These are phyloP conservation scores for Globisporangium solare DNA, from an alignment of 352 stramenopile genomes.

Conservation along the genomic window DNA sequence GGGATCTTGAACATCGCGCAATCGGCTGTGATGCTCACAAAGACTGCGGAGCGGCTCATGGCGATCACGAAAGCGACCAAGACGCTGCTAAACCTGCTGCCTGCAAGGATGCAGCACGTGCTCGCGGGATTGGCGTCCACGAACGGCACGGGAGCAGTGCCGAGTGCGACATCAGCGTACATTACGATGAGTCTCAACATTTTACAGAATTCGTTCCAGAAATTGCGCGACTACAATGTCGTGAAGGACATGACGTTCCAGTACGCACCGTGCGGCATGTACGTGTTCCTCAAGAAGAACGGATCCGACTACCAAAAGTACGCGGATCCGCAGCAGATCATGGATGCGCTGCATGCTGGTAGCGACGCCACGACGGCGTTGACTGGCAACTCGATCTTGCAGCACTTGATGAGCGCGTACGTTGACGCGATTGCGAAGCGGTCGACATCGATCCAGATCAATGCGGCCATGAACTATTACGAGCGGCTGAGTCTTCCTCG, in stretches of 20 bases:
- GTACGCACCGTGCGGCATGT: constrained; percentile 73
- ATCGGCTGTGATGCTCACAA: constrained; percentile 65
- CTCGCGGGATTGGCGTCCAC: constrained; percentile 34
- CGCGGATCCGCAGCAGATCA: constrained; percentile 35
- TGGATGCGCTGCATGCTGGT: constrained; percentile 34
- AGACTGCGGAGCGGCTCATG: constrained; percentile 73
- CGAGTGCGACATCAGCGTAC: constrained; percentile 60
- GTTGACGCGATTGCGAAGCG: constrained; percentile 61
- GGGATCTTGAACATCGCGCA: constrained; percentile 81
- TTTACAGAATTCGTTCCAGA: constrained; percentile 77
- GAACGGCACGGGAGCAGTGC: neutral
- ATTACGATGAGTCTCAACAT: constrained; percentile 76
- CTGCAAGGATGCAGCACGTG: constrained; percentile 65
- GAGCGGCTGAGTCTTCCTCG: constrained; percentile 65
- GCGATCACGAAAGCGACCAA: constrained; percentile 81
- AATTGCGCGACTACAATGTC: constrained; percentile 71
- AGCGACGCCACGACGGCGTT: constrained; percentile 49
- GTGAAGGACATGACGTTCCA: constrained; percentile 71
- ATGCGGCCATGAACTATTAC: constrained; percentile 82
- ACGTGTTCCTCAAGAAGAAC: constrained; percentile 71
- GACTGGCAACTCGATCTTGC: constrained; percentile 70
- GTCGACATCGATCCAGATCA: constrained; percentile 77
- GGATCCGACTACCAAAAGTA: constrained; percentile 46
- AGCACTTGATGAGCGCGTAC: constrained; percentile 85
- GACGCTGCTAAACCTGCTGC: constrained; percentile 64